Percentiles rank a stretch among this genome's conserved stretches.
Conservation (phyloP, 805 yeast species). For the Priceomyces melissophilus region DNA sequence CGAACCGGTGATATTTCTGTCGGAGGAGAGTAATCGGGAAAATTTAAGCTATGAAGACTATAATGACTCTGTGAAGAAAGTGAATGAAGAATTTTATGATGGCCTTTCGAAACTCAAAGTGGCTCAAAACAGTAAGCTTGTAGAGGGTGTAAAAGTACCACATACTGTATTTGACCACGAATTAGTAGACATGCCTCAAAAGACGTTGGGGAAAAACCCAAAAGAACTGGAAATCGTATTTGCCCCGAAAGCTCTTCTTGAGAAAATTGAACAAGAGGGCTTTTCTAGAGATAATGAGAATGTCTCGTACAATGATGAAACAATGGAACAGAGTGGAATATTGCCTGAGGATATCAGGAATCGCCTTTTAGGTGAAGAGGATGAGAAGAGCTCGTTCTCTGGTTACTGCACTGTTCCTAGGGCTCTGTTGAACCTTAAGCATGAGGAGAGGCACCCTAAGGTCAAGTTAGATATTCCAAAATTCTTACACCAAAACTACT, state of each 20-base stretch:
- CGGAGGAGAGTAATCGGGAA: no score
- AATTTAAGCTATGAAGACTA: no score
- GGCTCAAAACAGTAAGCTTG: not conserved
- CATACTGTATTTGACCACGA: slow-evolving; percentile 23
- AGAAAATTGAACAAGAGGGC: slow-evolving; percentile 15
- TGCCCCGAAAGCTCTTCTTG: slow-evolving; percentile 22
- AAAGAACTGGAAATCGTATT: slow-evolving; percentile 14
- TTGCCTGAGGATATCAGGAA: no score
- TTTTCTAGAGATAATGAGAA: not conserved
- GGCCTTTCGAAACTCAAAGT: no score
- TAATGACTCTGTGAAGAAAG: no score
- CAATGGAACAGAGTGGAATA: not conserved
- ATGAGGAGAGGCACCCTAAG: no score
- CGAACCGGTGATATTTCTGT: no score
- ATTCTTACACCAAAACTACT: slow-evolving; percentile 30
- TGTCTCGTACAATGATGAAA: not conserved
- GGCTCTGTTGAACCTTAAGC: slow-evolving; percentile 15
- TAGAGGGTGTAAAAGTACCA: slow-evolving; percentile 26
- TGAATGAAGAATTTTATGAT: no score
- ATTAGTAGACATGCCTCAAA: slow-evolving; percentile 7
- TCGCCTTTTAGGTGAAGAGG: slow-evolving; percentile 4
- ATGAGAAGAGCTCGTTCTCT: slow-evolving; percentile 18
- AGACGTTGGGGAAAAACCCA: slow-evolving; percentile 1
- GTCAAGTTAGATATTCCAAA: slow-evolving; percentile 16
- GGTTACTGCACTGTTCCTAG: slow-evolving; percentile 26